Percentiles rank a stretch among this genome's conserved stretches.
Conservation (phyloP, 345 rosid species). For the Sisymbrium irio region DNA sequence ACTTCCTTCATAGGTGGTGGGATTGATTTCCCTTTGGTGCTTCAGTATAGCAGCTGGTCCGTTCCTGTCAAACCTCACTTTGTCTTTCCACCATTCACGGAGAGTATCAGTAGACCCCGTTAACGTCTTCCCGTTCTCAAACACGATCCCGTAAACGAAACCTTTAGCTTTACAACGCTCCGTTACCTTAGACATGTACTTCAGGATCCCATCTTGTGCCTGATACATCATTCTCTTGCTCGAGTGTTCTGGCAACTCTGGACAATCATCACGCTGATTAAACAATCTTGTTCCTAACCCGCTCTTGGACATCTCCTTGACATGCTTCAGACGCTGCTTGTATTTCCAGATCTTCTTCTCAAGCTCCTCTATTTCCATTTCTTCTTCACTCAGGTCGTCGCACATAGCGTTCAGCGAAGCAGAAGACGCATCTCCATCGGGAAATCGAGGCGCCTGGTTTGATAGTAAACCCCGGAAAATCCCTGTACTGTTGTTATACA, state of each 20-base stretch:
- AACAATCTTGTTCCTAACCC: slow-evolving; percentile 44
- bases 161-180: slow-evolving; percentile 90
- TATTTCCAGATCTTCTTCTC: slow-evolving; percentile 85
- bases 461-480: background rate
- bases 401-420: slow-evolving; percentile 22
- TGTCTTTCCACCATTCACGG: slow-evolving; percentile 98
- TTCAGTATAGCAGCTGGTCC: slow-evolving; percentile 88
- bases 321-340: slow-evolving; percentile 63
- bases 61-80: slow-evolving; percentile 85
- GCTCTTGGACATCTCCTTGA: slow-evolving; percentile 62
- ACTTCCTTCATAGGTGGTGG: slow-evolving; percentile 38
- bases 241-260: background rate
- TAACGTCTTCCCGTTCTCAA: slow-evolving; percentile 81
- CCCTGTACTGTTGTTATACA: slow-evolving; percentile 15
- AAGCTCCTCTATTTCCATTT: slow-evolving; percentile 71
- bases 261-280: slow-evolving; percentile 40
- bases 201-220: slow-evolving; percentile 86
- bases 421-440: slow-evolving; percentile 37
- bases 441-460: slow-evolving; percentile 26
- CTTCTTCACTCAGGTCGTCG: slow-evolving; percentile 68
- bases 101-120: slow-evolving; percentile 91
- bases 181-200: slow-evolving; percentile 84
- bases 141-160: slow-evolving; percentile 87
- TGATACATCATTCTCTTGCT: slow-evolving; percentile 68
- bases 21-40: slow-evolving; percentile 58